Percentiles rank a stretch among this genome's conserved stretches.
Conservation (phyloP, 257 asterid genomes). For the Solanum dulcamara region DNA sequence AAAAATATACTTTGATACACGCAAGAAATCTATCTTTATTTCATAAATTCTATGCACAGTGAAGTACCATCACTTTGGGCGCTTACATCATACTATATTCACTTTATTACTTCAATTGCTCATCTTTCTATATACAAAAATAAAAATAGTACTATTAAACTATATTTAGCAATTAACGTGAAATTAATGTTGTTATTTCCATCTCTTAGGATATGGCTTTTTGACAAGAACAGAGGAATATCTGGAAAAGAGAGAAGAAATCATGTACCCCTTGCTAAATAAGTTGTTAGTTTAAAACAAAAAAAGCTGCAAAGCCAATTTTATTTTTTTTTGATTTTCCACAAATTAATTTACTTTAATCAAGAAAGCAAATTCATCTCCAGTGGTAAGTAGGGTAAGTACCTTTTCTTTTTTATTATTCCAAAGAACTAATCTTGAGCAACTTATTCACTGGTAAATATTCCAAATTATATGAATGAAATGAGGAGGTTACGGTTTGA, state of each 20-base stretch:
- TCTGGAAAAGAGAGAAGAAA: background rate
- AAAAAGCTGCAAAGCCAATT: background rate
- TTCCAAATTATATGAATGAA: background rate
- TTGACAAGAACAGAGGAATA: background rate
- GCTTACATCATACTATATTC: background rate
- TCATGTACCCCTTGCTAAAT: background rate
- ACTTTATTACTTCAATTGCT: background rate
- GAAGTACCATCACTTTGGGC: background rate
- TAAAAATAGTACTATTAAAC: background rate
- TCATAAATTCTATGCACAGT: fast-evolving
- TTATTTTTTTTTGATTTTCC: background rate
- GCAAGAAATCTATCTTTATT: background rate
- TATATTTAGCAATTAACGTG: background rate
- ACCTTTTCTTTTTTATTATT: background rate
- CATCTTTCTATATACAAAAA: background rate
- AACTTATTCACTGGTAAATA: background rate
- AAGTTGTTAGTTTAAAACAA: background rate
- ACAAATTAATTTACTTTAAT: background rate
- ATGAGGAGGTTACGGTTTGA: background rate
- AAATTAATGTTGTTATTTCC: background rate
- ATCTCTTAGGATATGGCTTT: background rate
- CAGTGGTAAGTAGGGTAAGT: background rate
- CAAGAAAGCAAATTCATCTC: background rate
- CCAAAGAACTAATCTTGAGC: background rate
- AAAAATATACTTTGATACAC: background rate